Evolutionary conservation across 495 filamentous ascomycete species (phyloP), one percentile per base, ranked within the genome.

Genomic region (Hypoxylon rickii): DNA sequence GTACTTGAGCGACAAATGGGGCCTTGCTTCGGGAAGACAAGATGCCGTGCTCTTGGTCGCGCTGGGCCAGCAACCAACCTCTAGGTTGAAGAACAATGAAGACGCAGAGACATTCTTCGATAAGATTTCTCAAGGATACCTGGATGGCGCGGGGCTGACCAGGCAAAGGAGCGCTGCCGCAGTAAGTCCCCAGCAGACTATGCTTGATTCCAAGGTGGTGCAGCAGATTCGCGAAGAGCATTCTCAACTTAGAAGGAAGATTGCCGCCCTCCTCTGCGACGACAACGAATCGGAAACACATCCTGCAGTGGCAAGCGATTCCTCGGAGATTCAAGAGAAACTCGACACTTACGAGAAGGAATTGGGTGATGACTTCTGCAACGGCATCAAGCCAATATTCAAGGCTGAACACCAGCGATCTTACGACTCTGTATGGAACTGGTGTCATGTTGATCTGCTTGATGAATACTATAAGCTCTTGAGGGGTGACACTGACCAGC

Each of bases 381-480:
- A 82, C 15, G 90, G 90, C 31, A 94, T 95, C 62, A 88, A 90
- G 65, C 90, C 90, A 7, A 79, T 87, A 2, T 95, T 95, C 72
- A 87, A 84, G 58, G 76, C 84, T 3, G 78, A 92, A 19, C 93
- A 95, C 67, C 89, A 89, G 22, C 82, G 90, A 70, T 82, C 92
- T 15, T 95, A 94, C 67, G 90, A 95, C 70, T 93, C 90, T 1
- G 89, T 87, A 1, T 95, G 90, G 90, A 95, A 95, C 68, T 95
- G 90, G 90, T 88, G 87, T 31, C 86, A 90, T 37, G 89, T 93
- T 62, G 90, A 94, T 69, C 86, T 89, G 12, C 77, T 94, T 33
- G 88, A 83, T 70, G 93, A 94, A 87, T 95, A 90, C 73, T 95
- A 92, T 72, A 89, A 95, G 64, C 91, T 94, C 54, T 87, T 93